Evolutionary conservation across 2,329 filamentous ascomycete genomes (phyloP).

Genomic region (Colletotrichum agaves): DNA sequence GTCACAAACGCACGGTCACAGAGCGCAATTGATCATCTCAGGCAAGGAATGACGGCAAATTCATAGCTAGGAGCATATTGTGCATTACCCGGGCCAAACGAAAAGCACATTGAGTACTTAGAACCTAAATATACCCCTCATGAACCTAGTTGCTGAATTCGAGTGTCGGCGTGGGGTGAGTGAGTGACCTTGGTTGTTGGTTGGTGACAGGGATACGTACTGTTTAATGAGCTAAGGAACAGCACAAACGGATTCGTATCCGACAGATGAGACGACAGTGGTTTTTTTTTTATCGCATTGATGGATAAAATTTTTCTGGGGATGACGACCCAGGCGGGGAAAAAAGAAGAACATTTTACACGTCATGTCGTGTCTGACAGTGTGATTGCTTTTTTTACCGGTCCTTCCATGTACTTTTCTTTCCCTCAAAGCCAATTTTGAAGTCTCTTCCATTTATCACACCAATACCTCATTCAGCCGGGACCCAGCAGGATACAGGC

Average conservation of each 20-base stretch:
- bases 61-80: neutral
- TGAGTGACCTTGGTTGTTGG: neutral
- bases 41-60: neutral
- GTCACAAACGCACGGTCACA: neutral
- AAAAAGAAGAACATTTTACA: neutral
- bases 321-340: neutral
- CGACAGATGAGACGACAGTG: constrained; percentile 6
- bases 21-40: neutral
- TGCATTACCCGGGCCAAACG: neutral
- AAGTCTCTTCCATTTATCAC: neutral
- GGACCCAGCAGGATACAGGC: constrained; percentile 10
- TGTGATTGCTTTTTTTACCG: constrained; percentile 10
- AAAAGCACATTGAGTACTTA: neutral
- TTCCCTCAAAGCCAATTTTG: neutral
- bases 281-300: neutral
- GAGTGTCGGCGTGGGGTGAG: too few relatives aligned
- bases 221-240: neutral
- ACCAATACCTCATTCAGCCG: constrained; percentile 7
- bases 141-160: neutral
- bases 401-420: neutral
- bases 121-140: neutral
- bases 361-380: constrained; percentile 8
- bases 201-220: neutral
- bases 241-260: constrained; percentile 1
- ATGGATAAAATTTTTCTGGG: neutral